Evolutionary conservation across 371 early-diverging fungal genomes (phyloP).

Genomic region (Syncephalastrum racemosum): DNA sequence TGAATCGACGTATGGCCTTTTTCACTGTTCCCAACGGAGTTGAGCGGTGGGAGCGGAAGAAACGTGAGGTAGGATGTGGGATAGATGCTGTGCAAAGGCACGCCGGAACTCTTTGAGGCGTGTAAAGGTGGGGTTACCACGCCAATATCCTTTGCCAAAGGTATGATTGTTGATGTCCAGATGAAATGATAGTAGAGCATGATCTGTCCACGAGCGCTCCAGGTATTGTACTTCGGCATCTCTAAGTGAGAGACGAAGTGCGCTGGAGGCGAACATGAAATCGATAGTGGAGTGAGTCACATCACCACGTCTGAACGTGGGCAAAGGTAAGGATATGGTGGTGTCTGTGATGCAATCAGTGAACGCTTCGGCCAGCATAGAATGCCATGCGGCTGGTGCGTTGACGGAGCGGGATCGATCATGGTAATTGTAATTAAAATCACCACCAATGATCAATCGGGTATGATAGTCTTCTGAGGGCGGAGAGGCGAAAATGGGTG

Average conservation of each 20-base stretch:
- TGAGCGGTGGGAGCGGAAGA: not conserved
- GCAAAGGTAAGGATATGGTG: not conserved
- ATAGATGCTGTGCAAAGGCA: not conserved
- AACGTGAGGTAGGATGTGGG: not conserved
- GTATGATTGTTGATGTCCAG: not conserved
- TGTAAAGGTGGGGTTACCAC: slow-evolving; percentile 1
- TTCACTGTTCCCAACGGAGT: slow-evolving; percentile 9
- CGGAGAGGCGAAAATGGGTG: not conserved
- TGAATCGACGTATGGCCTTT: not conserved
- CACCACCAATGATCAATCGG: slow-evolving; percentile 6
- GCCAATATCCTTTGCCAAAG: slow-evolving; percentile 12
- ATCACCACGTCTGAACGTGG: slow-evolving; percentile 6
- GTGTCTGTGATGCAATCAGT: slow-evolving; percentile 5
- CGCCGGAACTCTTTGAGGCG: not conserved
- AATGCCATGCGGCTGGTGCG: slow-evolving; percentile 5
- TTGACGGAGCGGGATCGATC: not conserved
- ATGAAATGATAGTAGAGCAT: slow-evolving; percentile 5
- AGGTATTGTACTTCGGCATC: not conserved
- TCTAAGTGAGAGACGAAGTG: not conserved
- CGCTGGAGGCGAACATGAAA: slow-evolving; percentile 5
- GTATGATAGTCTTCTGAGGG: no score
- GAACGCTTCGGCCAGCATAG: not conserved
- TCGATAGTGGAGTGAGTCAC: slow-evolving; percentile 10
- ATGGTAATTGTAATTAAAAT: slow-evolving; percentile 11
- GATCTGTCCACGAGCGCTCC: slow-evolving; percentile 5